Evolutionary conservation across 371 early-diverging fungal species (phyloP), one percentile per base, ranked within the genome.

Genomic region (Syncephalis plumigaleata): DNA sequence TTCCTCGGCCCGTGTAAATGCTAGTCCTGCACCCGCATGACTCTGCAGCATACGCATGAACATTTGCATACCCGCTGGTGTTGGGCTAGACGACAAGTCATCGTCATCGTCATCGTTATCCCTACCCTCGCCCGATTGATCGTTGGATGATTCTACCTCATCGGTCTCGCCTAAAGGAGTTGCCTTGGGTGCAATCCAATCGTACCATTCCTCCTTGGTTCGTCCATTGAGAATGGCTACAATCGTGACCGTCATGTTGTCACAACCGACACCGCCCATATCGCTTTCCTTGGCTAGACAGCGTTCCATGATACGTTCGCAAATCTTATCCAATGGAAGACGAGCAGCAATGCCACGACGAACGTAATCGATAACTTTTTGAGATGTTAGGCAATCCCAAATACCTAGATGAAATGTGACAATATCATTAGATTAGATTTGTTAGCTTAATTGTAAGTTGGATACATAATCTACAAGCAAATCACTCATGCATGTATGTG

Each of bases 161-260:
- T 31, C 31, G 7, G 31, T 31, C 11, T 4, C 7, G 31, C 31
- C 31, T 31, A 31, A 11, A 7, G 31, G 31, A 31, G 31, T 31
- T 31, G 31, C 31, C 11, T 31, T 36, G 15, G 37, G 9, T 3
- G 54, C 46, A 9, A 66, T 53, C 48, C 54, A 51, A 1, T 64
- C 54, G 42, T 70, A 68, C 90, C 90, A 90, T 53, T 78, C 70
- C 3, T 75, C 73, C 45, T 62, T 50, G 9, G 79, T 63, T 54
- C 67, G 69, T 42, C 86, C 89, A 50, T 81, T 70, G 53, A 93
- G 65, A 37, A 93, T 59, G 0, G 71, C 98, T 3, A 90, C 82
- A 39, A 97, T 85, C 36, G 92, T 65, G 11, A 93, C 84, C 0
- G 95, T 91, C 98, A 97, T 97, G 67, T 97, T 97, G 59, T 97